Percentiles rank a stretch among this genome's conserved stretches.
Evolutionary conservation across 106 monocot species (phyloP).

Genomic region (Narthecium ossifragum): DNA sequence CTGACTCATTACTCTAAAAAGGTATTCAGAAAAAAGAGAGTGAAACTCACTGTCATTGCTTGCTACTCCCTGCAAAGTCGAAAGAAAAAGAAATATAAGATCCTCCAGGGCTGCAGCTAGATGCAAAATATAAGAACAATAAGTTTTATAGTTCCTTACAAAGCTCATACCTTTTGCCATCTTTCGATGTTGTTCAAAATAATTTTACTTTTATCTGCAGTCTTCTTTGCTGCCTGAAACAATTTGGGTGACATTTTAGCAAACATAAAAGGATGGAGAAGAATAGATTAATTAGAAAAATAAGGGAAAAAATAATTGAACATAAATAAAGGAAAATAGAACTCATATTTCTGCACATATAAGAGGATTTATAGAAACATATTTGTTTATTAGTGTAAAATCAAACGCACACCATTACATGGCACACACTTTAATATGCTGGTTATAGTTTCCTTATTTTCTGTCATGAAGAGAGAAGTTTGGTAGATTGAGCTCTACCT

Average conservation of each 20-base stretch:
- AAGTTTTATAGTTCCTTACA: background rate
- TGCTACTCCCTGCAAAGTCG: conserved; percentile 72
- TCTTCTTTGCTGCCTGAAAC: conserved; percentile 83
- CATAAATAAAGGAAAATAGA: no score
- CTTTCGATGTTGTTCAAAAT: conserved; percentile 84
- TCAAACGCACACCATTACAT: no score
- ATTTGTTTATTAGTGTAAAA: no score
- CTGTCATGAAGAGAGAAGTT: no score
- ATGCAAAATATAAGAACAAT: background rate
- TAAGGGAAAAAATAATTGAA: no score
- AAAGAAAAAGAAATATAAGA: conserved; percentile 15
- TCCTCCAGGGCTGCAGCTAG: background rate
- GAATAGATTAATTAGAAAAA: no score
- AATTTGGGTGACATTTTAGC: background rate
- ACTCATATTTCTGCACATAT: no score
- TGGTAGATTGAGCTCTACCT: no score
- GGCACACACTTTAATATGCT: no score
- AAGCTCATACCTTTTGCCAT: conserved; percentile 81
- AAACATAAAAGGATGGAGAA: background rate
- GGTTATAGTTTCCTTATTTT: no score
- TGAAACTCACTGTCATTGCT: conserved; percentile 56
- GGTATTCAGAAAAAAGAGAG: background rate
- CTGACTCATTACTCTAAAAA: background rate
- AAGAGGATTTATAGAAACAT: no score
- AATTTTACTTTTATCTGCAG: conserved; percentile 77